Percentiles rank a stretch among this genome's conserved stretches.
Evolutionary conservation across 805 yeast species (phyloP).

Genomic region (Hanseniaspora thailandica): DNA sequence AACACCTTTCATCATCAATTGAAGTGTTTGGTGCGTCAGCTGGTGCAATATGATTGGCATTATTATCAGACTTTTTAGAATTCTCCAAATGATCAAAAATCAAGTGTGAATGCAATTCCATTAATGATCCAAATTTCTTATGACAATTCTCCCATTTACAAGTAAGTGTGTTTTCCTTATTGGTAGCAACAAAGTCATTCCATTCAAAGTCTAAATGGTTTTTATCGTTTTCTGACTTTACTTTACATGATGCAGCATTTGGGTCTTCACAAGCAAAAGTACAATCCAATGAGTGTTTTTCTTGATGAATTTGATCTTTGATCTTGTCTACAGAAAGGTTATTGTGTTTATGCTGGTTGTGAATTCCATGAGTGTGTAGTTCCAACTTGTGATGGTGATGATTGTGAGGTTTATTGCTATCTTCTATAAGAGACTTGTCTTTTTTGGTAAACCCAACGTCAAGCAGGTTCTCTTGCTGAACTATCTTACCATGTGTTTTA

Average conservation of each 20-base stretch:
- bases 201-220: conserved; percentile 4
- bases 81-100: conserved; percentile 36
- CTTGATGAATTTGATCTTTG: background rate
- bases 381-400: conserved; percentile 34
- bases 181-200: conserved; percentile 5
- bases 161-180: conserved; percentile 18
- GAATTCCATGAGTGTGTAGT: conserved; percentile 27
- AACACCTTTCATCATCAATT: conserved; percentile 37
- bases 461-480: conserved; percentile 17
- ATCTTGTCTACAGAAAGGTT: background rate
- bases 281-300: background rate
- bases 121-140: conserved; percentile 30
- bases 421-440: background rate
- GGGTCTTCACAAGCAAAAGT: conserved; percentile 6
- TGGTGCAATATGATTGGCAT: no score
- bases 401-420: conserved; percentile 16
- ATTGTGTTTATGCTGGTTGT: background rate
- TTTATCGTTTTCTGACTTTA: conserved; percentile 33
- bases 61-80: no score
- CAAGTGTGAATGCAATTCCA: conserved; percentile 42
- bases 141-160: conserved; percentile 67
- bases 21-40: no score
- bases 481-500: conserved; percentile 22
- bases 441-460: background rate
- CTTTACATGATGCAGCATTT: conserved; percentile 10